A percentile compares a stretch with the other conserved stretches of the same genome.
Evolutionary conservation across 2,329 filamentous ascomycete genomes (phyloP).

Genomic region (Calonectria multiphialidica): DNA sequence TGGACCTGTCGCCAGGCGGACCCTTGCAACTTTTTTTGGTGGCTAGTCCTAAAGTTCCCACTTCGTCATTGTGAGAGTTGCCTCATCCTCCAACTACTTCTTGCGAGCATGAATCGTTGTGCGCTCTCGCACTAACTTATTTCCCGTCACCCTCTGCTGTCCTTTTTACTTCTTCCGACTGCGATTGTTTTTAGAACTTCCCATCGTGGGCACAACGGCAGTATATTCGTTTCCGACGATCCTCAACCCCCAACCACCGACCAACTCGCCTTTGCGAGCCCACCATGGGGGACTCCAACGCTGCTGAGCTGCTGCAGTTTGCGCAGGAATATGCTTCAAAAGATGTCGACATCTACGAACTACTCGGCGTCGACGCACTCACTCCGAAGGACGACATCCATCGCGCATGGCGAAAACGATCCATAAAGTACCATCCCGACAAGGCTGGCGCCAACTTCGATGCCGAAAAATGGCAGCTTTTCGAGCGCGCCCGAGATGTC

Average conservation of each 20-base stretch:
- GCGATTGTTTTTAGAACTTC: not conserved
- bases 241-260: not conserved
- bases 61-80: not conserved
- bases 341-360: constrained; percentile 81
- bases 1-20: not conserved
- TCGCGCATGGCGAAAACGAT: constrained; percentile 85
- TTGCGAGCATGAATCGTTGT: not conserved
- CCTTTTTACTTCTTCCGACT: not conserved
- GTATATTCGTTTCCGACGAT: not conserved
- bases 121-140: not conserved
- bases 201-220: not conserved
- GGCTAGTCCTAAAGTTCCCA: not conserved
- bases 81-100: not conserved
- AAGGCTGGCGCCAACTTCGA: constrained; percentile 84
- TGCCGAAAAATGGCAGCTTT: constrained; percentile 84
- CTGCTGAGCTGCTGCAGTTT: constrained; percentile 64
- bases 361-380: constrained; percentile 76
- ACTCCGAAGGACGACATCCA: constrained; percentile 80
- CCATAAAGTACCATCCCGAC: constrained; percentile 94
- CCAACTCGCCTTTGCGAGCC: not conserved
- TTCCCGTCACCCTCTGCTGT: not conserved
- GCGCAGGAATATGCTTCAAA: constrained; percentile 71
- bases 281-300: constrained; percentile 49
- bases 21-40: constrained; percentile 8
- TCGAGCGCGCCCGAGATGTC: constrained; percentile 89